Percentiles rank a stretch among this genome's conserved stretches.
phyloP scores from a whole-genome alignment of 305 asterid species.

The Fraxinus velutina region DNA sequence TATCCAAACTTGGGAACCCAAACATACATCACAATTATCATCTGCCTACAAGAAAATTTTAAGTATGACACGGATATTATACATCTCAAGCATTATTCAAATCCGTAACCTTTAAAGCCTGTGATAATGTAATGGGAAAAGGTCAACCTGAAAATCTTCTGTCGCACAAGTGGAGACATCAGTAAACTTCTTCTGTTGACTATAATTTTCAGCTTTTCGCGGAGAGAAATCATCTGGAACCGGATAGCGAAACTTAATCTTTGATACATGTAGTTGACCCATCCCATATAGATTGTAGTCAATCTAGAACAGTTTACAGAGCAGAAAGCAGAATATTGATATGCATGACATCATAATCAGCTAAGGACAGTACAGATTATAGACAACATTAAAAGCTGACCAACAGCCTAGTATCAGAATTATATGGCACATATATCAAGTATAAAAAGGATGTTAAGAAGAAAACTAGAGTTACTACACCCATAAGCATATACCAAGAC shows the following conservation, averaged over 20 bases:
- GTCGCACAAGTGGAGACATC: conserved; percentile 33
- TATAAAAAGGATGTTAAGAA: background rate
- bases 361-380: background rate
- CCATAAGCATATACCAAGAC: background rate
- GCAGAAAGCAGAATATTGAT: background rate
- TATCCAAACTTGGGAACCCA: conserved; percentile 56
- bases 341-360: background rate
- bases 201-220: conserved; percentile 33
- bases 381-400: background rate
- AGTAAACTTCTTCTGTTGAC: conserved; percentile 29
- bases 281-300: conserved; percentile 93
- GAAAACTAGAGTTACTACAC: background rate
- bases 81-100: conserved; percentile 23
- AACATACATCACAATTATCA: conserved; percentile 35
- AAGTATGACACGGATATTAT: conserved; percentile 11
- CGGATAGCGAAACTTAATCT: conserved; percentile 82
- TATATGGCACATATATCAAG: background rate
- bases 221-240: conserved; percentile 60
- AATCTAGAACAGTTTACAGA: conserved; percentile 41
- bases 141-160: conserved; percentile 48
- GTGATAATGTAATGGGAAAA: conserved; percentile 18
- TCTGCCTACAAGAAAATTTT: conserved; percentile 56
- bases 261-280: conserved; percentile 87
- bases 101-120: conserved; percentile 11
- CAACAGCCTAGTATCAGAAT: background rate